These are phyloP conservation scores for Colletotrichum ledebouriae DNA, from an alignment of 2,329 filamentous ascomycete species.

Conservation along the genomic window DNA sequence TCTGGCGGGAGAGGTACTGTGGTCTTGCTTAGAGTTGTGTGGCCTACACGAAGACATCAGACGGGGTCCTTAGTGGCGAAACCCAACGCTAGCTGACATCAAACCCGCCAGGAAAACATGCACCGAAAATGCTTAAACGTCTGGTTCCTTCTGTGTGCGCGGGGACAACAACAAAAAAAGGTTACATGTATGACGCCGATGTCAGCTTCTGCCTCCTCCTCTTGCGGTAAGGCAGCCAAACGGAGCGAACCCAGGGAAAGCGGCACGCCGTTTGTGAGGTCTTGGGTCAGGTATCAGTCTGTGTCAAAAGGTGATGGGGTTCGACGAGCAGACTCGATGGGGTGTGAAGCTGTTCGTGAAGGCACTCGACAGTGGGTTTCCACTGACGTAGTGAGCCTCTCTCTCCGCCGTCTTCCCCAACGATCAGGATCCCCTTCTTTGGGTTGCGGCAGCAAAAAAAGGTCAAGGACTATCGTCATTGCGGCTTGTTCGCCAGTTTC, in stretches of 20 bases:
- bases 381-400: slow-evolving; percentile 40
- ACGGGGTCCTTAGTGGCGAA: slow-evolving; percentile 32
- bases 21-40: not conserved
- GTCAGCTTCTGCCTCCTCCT: slow-evolving; percentile 19
- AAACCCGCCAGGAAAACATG: slow-evolving; percentile 21
- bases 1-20: not conserved
- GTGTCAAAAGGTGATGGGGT: slow-evolving; percentile 16
- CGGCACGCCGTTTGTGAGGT: slow-evolving; percentile 20
- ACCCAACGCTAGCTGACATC: slow-evolving; percentile 26
- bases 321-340: slow-evolving; percentile 12
- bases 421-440: slow-evolving; percentile 17
- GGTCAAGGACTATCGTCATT: slow-evolving; percentile 9
- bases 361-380: slow-evolving; percentile 20
- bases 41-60: slow-evolving; percentile 30
- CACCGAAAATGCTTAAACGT: slow-evolving; percentile 26
- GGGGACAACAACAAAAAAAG: not conserved
- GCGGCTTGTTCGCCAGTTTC: slow-evolving; percentile 3
- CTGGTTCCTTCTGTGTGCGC: slow-evolving; percentile 14
- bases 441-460: slow-evolving; percentile 7
- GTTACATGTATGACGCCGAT: slow-evolving; percentile 43
- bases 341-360: slow-evolving; percentile 20
- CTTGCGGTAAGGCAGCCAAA: slow-evolving; percentile 1
- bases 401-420: slow-evolving; percentile 8
- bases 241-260: slow-evolving; percentile 1
- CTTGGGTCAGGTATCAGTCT: slow-evolving; percentile 23